Conservation (phyloP, 2,329 filamentous ascomycete species). For the Fusarium nanum region DNA sequence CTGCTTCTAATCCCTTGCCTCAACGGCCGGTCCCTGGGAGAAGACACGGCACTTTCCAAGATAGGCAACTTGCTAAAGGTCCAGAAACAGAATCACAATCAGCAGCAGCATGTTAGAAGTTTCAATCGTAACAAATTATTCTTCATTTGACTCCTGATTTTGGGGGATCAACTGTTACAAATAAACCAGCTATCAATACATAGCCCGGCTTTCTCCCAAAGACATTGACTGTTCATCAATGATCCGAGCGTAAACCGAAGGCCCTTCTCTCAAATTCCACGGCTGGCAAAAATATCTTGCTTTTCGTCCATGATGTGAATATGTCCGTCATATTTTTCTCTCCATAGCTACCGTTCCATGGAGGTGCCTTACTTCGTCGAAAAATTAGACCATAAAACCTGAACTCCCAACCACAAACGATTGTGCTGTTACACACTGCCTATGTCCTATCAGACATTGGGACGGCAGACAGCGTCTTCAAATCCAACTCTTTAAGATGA, state of each 20-base stretch:
- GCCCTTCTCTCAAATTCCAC: constrained; percentile 11
- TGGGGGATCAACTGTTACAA: constrained; percentile 17
- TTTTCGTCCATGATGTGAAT: constrained; percentile 36
- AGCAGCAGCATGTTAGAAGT: background rate
- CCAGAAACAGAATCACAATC: background rate
- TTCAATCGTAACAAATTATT: constrained; percentile 14
- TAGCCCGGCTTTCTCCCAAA: constrained; percentile 14
- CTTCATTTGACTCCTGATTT: constrained; percentile 28
- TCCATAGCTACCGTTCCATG: constrained; percentile 15
- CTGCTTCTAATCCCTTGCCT: constrained; percentile 6
- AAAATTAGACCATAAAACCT: constrained; percentile 39
- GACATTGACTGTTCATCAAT: constrained; percentile 12
- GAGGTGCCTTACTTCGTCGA: constrained; percentile 24
- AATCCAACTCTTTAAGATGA: constrained; percentile 40
- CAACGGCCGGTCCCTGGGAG: background rate
- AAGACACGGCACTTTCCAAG: background rate
- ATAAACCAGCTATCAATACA: constrained; percentile 36
- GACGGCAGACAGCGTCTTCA: constrained; percentile 34
- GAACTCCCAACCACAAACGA: constrained; percentile 47
- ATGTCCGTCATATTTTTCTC: constrained; percentile 21
- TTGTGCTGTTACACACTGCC: constrained; percentile 42
- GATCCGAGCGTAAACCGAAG: constrained; percentile 8
- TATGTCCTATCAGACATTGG: constrained; percentile 31
- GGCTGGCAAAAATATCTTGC: constrained; percentile 24
- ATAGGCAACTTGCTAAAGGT: background rate